Evolutionary conservation across 805 yeast genomes (phyloP).

Genomic region (Pachysolen tannophilus): DNA sequence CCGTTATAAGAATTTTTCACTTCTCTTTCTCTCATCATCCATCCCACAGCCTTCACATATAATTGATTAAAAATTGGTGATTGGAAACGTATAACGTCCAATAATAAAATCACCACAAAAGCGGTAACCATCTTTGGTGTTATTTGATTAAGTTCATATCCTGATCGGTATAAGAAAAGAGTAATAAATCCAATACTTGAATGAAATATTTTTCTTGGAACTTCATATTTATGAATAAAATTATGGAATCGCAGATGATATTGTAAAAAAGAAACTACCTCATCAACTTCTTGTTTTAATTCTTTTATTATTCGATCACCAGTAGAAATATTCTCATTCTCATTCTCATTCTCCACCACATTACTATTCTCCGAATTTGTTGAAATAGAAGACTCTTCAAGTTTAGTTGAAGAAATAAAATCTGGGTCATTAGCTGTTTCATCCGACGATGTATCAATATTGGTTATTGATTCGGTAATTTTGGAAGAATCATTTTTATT

Average conservation of each 20-base stretch:
- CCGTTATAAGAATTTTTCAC: conserved; percentile 66
- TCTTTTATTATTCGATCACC: too few relatives aligned
- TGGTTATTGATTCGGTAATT: too few relatives aligned
- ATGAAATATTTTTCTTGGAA: conserved; percentile 84
- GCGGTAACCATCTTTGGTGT: conserved; percentile 49
- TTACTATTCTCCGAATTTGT: too few relatives aligned
- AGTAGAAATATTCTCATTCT: too few relatives aligned
- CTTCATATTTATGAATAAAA: conserved; percentile 66
- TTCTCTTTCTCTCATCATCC: conserved; percentile 80
- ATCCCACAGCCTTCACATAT: conserved; percentile 66
- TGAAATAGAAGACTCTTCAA: too few relatives aligned
- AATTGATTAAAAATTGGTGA: conserved; percentile 53
- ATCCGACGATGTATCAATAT: too few relatives aligned
- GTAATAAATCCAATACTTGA: conserved; percentile 84
- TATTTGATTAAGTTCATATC: conserved; percentile 48
- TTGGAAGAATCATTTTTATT: too few relatives aligned
- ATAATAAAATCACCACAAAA: conserved; percentile 44
- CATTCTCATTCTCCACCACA: too few relatives aligned
- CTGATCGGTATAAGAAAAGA: conserved; percentile 59
- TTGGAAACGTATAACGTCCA: conserved; percentile 64
- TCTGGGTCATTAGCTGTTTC: too few relatives aligned
- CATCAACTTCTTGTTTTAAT: conserved; percentile 4
- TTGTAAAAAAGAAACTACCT: too few relatives aligned
- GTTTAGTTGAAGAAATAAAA: too few relatives aligned
- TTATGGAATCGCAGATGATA: conserved; percentile 8